Conservation (phyloP, 768 basidiomycete species). For the Naganishia vishniacii region DNA sequence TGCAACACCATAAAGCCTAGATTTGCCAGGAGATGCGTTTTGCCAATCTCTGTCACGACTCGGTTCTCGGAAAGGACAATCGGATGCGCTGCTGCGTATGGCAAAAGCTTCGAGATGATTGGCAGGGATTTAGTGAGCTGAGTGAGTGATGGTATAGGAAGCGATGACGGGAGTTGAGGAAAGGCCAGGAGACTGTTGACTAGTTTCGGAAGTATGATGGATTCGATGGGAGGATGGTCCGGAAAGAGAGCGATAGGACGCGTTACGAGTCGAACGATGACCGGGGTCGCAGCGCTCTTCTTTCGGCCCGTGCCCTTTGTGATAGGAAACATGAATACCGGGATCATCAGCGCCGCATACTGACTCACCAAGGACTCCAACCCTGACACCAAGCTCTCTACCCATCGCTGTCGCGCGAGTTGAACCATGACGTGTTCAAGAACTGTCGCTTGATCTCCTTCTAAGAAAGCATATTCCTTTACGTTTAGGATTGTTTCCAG, state of each 20-base stretch:
- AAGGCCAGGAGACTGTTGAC: conserved; percentile 62
- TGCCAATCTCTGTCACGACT: conserved; percentile 35
- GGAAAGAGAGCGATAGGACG: neutral
- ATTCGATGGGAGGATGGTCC: neutral
- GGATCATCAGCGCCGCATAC: too few relatives aligned
- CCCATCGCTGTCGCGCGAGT: conserved; percentile 29
- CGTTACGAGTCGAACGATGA: conserved; percentile 22
- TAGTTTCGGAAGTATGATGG: conserved; percentile 50
- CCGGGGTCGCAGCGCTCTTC: conserved; percentile 15
- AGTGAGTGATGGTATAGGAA: conserved; percentile 59
- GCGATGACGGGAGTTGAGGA: conserved; percentile 67
- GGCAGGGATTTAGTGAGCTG: conserved; percentile 65
- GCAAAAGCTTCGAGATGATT: conserved; percentile 48
- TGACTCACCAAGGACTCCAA: conserved; percentile 30
- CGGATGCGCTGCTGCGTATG: conserved; percentile 33
- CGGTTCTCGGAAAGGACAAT: conserved; percentile 29
- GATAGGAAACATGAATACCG: neutral
- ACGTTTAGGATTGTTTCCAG: conserved; percentile 32
- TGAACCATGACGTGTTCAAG: neutral
- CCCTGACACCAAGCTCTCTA: conserved; percentile 31
- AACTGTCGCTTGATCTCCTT: neutral
- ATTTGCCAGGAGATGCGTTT: conserved; percentile 65
- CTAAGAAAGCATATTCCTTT: neutral
- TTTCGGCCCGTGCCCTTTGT: neutral
- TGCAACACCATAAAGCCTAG: conserved; percentile 44